Conservation (phyloP, 2,329 filamentous ascomycete species). For the Pseudogymnoascus destructans region DNA sequence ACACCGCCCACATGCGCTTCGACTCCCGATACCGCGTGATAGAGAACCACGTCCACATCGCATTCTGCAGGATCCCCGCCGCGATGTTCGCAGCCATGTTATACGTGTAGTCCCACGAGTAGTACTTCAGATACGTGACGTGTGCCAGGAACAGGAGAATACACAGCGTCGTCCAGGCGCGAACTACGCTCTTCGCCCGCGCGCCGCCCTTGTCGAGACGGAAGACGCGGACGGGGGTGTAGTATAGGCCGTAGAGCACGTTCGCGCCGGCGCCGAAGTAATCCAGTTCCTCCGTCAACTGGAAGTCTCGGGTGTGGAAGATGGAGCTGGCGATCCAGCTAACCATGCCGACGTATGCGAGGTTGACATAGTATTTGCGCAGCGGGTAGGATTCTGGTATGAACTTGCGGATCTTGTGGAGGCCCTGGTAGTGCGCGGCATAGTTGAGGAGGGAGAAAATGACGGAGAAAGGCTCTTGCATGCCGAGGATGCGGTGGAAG, state of each 20-base stretch:
- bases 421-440: constrained; percentile 67
- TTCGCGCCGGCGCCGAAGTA: constrained; percentile 88
- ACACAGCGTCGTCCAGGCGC: constrained; percentile 67
- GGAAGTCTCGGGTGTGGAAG: constrained; percentile 85
- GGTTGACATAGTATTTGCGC: constrained; percentile 64
- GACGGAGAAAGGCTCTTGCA: constrained; percentile 90
- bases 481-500: constrained; percentile 76
- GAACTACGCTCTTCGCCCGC: constrained; percentile 37
- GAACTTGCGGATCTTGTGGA: constrained; percentile 52
- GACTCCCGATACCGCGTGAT: constrained; percentile 58
- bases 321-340: constrained; percentile 83
- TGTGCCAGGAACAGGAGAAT: constrained; percentile 58
- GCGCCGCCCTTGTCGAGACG: constrained; percentile 51
- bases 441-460: constrained; percentile 90
- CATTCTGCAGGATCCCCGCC: constrained; percentile 65
- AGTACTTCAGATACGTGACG: constrained; percentile 70
- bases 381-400: constrained; percentile 65
- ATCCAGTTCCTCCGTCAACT: constrained; percentile 79
- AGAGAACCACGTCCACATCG: constrained; percentile 79
- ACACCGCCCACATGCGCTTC: constrained; percentile 66
- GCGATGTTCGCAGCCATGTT: constrained; percentile 94
- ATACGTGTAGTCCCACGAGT: constrained; percentile 90
- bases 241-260: constrained; percentile 85
- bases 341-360: constrained; percentile 68
- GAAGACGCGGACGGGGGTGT: constrained; percentile 69